Base-by-base conservation (phyloP, 2,329 filamentous ascomycete genomes). In the Aspergillus alliaceus region DNA sequence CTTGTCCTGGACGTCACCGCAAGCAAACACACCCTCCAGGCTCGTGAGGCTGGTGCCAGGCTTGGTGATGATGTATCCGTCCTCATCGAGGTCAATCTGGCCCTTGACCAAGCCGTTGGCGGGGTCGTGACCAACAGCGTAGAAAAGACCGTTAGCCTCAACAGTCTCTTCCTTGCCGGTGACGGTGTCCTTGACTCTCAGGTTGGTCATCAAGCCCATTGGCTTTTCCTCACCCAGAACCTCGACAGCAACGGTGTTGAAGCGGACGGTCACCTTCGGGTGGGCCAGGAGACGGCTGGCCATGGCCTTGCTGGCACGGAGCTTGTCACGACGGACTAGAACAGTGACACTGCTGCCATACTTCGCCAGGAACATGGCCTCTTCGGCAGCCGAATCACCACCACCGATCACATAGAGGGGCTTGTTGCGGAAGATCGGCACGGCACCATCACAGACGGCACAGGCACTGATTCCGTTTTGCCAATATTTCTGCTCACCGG, bases 1-100 rank as follows among this genome's bases (percentile, higher is more conserved):
- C 88, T 98, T 99, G 75, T 99, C 96, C 81, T 99, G 95, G 9
- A 99, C 96, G 73, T 99, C 95, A 63, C 95, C 95, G 9, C 93
- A 95, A 35, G 95, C 95, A 72, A 97, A 99, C 20, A 99, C 91
- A 74, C 95, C 95, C 72, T 91, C 86, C 6, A 97, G 77, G 76
- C 86, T 96, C 48, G 95, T 99, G 71, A 89, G 83, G 58, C 91
- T 91, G 46, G 91, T 93, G 56, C 95, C 96, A 3, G 95, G 90
- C 76, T 89, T 86, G 56, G 95, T 99, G 67, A 92, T 75, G 58
- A 99, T 86, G 78, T 99, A 99, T 22, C 91, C 92, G 62, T 99
- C 93, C 62, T 85, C 84, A 71, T 99, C 96, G 69, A 89, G 90
- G 61, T 95, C 84, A 59, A 99, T 70, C 80, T 98, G 92, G 52